A percentile compares a stretch with the other conserved stretches of the same genome.
Evolutionary conservation across 495 filamentous ascomycete genomes (phyloP).

Genomic region (Xylaria acuta): DNA sequence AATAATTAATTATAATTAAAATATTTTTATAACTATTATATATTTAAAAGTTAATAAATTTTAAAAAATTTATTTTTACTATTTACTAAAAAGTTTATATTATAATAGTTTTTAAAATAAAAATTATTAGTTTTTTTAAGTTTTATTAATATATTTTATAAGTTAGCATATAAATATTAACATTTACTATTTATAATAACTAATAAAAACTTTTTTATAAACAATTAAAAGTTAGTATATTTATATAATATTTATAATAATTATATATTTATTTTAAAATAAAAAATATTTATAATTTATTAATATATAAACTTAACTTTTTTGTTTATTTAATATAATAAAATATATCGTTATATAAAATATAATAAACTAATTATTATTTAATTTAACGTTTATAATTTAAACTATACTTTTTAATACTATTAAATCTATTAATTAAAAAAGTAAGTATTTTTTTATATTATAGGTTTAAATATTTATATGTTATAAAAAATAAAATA

Average conservation of each 20-base stretch:
- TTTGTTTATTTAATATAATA: background rate
- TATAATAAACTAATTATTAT: background rate
- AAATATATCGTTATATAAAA: background rate
- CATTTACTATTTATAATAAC: background rate
- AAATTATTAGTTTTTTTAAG: background rate
- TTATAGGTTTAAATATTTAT: background rate
- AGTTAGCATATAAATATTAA: background rate
- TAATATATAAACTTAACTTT: background rate
- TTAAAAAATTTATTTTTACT: conserved; percentile 4
- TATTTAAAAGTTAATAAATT: background rate
- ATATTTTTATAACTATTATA: conserved; percentile 2
- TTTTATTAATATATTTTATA: conserved; percentile 9
- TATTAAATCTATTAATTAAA: background rate
- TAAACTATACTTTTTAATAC: background rate
- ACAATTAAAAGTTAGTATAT: background rate
- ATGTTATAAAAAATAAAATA: background rate
- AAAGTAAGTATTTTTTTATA: background rate
- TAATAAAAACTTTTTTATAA: background rate
- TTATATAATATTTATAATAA: background rate
- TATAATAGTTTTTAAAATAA: background rate
- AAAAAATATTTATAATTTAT: background rate
- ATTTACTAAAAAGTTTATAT: background rate
- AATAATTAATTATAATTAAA: background rate
- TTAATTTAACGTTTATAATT: background rate
- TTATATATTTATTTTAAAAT: background rate